phyloP scores from a whole-genome alignment of 1,139 yeast genomes.

The Kazachstania sp. region DNA sequence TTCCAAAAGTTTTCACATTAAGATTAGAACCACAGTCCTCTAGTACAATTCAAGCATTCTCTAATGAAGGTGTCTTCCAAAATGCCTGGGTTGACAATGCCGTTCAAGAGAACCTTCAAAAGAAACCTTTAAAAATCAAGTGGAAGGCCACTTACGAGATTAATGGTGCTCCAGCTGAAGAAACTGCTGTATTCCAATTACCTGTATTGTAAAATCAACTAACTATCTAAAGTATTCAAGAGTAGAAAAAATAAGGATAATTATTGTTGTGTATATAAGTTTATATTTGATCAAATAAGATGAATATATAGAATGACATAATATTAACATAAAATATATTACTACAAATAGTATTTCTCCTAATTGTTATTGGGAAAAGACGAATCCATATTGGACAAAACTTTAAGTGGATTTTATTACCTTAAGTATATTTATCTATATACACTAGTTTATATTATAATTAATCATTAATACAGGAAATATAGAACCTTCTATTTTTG shows the following conservation, averaged over 20 bases:
- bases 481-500: slow-evolving; percentile 16
- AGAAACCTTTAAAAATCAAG: slow-evolving; percentile 54
- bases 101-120: slow-evolving; percentile 20
- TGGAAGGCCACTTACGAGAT: slow-evolving; percentile 64
- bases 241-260: background rate
- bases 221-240: background rate
- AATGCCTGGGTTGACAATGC: slow-evolving; percentile 43
- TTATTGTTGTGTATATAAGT: no score
- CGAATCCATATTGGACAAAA: no score
- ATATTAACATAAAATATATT: no score
- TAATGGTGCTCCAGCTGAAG: slow-evolving; percentile 43
- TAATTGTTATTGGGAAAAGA: no score
- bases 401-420: no score
- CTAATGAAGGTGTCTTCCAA: slow-evolving; percentile 43
- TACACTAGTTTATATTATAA: background rate
- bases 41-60: slow-evolving; percentile 43
- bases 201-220: slow-evolving; percentile 19
- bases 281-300: background rate
- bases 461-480: background rate
- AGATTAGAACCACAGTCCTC: slow-evolving; percentile 64
- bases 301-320: background rate
- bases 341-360: no score
- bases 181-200: slow-evolving; percentile 46
- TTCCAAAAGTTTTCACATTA: slow-evolving; percentile 63
- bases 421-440: background rate